phyloP scores from a whole-genome alignment of 805 yeast species.

The Lachancea kluyveri region DNA sequence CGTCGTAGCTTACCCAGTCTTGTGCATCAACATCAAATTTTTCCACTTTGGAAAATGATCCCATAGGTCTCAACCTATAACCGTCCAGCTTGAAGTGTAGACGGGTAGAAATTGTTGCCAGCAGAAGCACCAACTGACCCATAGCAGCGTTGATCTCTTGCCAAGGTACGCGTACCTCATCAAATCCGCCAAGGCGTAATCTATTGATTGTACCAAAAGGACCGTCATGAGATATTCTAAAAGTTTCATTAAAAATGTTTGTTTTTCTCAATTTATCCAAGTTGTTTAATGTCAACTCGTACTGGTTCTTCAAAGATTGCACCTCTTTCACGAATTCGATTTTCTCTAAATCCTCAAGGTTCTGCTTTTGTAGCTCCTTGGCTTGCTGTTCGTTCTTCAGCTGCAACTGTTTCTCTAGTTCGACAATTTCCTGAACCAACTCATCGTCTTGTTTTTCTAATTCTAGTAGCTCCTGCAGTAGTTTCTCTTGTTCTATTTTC shows the following conservation, averaged over 20 bases:
- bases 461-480: constrained; percentile 17
- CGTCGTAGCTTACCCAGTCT: constrained; percentile 45
- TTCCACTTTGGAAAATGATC: constrained; percentile 71
- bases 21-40: constrained; percentile 33
- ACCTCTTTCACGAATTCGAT: constrained; percentile 46
- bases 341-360: constrained; percentile 49
- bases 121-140: constrained; percentile 71
- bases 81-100: constrained; percentile 49
- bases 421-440: constrained; percentile 38
- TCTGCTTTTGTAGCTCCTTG: constrained; percentile 42
- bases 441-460: constrained; percentile 35
- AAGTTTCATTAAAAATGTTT: constrained; percentile 79
- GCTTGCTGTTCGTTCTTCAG: constrained; percentile 43
- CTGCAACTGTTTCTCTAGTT: constrained; percentile 44
- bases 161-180: constrained; percentile 67
- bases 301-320: constrained; percentile 56
- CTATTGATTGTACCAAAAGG: constrained; percentile 86
- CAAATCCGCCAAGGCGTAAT: constrained; percentile 66
- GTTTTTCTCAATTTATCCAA: constrained; percentile 66
- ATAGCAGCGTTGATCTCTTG: constrained; percentile 86
- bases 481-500: constrained; percentile 19
- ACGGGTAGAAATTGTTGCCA: constrained; percentile 56
- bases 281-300: constrained; percentile 56
- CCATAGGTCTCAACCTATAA: constrained; percentile 72
- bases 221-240: constrained; percentile 78